Evolutionary conservation across 106 monocot species (phyloP).

Genomic region (Dioscorea zingiberensis): DNA sequence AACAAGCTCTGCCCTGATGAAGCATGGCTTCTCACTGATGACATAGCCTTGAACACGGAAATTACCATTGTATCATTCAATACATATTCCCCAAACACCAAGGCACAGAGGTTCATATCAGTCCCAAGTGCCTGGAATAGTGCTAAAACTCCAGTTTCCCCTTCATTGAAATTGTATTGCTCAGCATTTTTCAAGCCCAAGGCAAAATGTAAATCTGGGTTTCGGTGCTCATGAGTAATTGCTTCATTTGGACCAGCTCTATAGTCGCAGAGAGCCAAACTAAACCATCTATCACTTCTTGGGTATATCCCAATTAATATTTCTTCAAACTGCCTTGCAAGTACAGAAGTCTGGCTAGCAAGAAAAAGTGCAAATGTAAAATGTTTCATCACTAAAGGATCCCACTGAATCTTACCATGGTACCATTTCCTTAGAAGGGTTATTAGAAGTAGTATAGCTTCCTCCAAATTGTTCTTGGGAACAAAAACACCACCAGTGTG

Average conservation of each 20-base stretch:
- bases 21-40: too few relatives aligned
- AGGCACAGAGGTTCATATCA: too few relatives aligned
- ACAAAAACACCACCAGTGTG: constrained; percentile 77
- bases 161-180: constrained; percentile 60
- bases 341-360: constrained; percentile 55
- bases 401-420: constrained; percentile 77
- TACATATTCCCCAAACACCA: too few relatives aligned
- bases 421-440: constrained; percentile 72
- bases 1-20: too few relatives aligned
- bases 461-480: too few relatives aligned
- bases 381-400: constrained; percentile 86
- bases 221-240: constrained; percentile 31
- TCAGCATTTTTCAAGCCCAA: constrained; percentile 71
- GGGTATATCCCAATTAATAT: constrained; percentile 69
- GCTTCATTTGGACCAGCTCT: constrained; percentile 51
- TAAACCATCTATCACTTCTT: too few relatives aligned
- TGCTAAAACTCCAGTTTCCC: too few relatives aligned
- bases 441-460: constrained; percentile 76
- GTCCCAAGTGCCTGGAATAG: too few relatives aligned
- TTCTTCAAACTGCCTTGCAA: constrained; percentile 77
- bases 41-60: too few relatives aligned
- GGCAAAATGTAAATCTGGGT: constrained; percentile 67
- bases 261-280: constrained; percentile 67
- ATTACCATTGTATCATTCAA: too few relatives aligned
- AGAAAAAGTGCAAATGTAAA: constrained; percentile 78